Evolutionary conservation across 2,329 filamentous ascomycete species (phyloP).

Genomic region (Scedosporium apiospermum): DNA sequence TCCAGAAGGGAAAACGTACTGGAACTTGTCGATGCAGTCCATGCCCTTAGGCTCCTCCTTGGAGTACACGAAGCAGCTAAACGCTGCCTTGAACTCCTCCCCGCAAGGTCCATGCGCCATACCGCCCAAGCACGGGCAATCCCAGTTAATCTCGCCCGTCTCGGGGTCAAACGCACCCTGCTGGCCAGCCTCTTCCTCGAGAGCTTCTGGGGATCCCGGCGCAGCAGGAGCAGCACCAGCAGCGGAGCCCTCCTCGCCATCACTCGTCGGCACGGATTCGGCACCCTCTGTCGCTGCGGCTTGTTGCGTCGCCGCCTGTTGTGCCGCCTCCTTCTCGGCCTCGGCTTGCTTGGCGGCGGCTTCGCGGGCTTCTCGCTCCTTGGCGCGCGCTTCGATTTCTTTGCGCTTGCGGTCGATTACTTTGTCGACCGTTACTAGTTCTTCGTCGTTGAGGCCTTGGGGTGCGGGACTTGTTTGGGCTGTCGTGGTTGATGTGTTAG

Average conservation of each 20-base stretch:
- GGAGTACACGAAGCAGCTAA: constrained; percentile 97
- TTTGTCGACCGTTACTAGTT: constrained; percentile 56
- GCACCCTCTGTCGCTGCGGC: constrained; percentile 5
- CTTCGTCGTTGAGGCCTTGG: constrained; percentile 44
- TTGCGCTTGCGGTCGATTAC: constrained; percentile 55
- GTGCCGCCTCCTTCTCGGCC: constrained; percentile 15
- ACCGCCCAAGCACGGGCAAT: constrained; percentile 91
- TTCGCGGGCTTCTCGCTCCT: constrained; percentile 12
- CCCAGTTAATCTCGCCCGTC: constrained; percentile 99
- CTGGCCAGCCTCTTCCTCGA: constrained; percentile 75
- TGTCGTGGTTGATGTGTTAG: background rate
- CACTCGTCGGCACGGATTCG: constrained; percentile 14
- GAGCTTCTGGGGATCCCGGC: constrained; percentile 33
- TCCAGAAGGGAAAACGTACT: constrained; percentile 47
- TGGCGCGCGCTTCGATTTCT: constrained; percentile 28
- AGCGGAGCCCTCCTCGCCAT: constrained; percentile 1
- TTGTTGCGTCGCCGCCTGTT: constrained; percentile 16
- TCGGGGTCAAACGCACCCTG: constrained; percentile 96
- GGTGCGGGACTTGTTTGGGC: constrained; percentile 25
- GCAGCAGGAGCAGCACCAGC: constrained; percentile 13
- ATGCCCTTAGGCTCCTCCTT: constrained; percentile 93
- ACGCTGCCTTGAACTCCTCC: constrained; percentile 88
- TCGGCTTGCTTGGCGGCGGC: constrained; percentile 10
- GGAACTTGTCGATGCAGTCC: constrained; percentile 96
- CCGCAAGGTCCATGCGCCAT: constrained; percentile 97